A percentile compares a stretch with the other conserved stretches of the same genome.
Evolutionary conservation across 2,329 filamentous ascomycete species (phyloP).

Genomic region (Teratosphaeriaceae sp.): DNA sequence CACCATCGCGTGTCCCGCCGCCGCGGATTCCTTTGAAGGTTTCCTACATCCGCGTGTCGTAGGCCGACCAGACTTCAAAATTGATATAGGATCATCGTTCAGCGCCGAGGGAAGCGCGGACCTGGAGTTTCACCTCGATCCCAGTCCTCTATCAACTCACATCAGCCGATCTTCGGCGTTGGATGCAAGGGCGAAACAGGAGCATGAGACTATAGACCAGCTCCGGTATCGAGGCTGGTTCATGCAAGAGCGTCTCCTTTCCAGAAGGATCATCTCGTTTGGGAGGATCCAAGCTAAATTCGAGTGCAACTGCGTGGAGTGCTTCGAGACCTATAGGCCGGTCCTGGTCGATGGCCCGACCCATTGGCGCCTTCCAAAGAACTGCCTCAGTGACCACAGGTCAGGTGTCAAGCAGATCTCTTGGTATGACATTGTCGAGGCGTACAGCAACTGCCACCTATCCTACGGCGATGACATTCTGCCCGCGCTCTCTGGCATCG

Average conservation of each 20-base stretch:
- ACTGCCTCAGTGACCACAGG: not conserved
- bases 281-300: not conserved
- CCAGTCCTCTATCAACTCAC: too few relatives aligned
- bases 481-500: not conserved
- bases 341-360: not conserved
- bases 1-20: not conserved
- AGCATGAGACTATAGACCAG: too few relatives aligned
- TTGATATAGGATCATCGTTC: not conserved
- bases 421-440: not conserved
- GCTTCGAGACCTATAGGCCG: not conserved
- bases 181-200: too few relatives aligned
- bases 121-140: too few relatives aligned
- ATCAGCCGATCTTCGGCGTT: too few relatives aligned
- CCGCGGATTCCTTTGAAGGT: not conserved
- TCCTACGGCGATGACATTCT: not conserved
- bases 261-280: not conserved
- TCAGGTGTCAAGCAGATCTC: not conserved
- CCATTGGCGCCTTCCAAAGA: not conserved
- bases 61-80: not conserved
- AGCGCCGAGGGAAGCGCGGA: not conserved
- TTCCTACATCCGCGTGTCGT: not conserved
- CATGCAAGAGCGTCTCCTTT: conserved; percentile 1
- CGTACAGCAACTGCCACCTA: not conserved
- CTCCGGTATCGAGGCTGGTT: not conserved
- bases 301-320: not conserved